Base-by-base conservation (phyloP, 2,329 filamentous ascomycete species). In the Beauveria sp. region DNA sequence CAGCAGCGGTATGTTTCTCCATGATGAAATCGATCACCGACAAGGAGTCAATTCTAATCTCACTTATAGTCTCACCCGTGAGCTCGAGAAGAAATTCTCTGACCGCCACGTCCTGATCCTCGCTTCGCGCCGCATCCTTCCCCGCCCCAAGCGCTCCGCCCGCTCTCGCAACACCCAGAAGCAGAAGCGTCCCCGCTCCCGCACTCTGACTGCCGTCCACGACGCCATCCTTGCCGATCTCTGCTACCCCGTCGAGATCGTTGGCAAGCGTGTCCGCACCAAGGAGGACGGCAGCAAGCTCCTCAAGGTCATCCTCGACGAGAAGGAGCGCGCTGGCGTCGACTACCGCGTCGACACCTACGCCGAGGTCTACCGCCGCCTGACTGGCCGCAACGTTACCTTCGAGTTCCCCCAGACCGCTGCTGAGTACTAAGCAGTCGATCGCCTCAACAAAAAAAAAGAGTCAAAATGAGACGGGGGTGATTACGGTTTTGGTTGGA, bases 71-170 rank as follows among this genome's bases (percentile, higher is more conserved):
- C 88, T 99, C 77, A 99, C 95, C 81, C 95, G 95, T 83, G 95
- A 99, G 87, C 93, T 99, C 77, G 95, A 99, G 90, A 99, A 99
- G 92, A 99, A 99, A 86, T 99, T 99, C 91, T 98, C 95, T 69
- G 95, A 99, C 87, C 95, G 95, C 82, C 95, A 99, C 82, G 95
- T 99, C 79, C 86, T 99, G 79, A 92, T 99, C 87, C 89, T 99
- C 74, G 95, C 95, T 73, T 96, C 93, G 76, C 95, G 95, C 86
- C 95, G 95, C 81, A 99, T 99, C 75, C 87, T 99, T 66, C 93
- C 95, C 79, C 92, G 93, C 80, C 95, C 95, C 79, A 97, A 97
- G 91, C 93, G 93, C 79, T 96, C 92, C 79, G 91, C 88, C 85
- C 93, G 92, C 84, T 91, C 89, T 71, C 93, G 95, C 86, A 93